Conservation (phyloP, 2,329 filamentous ascomycete species). For the Pseudogymnoascus sp. region DNA sequence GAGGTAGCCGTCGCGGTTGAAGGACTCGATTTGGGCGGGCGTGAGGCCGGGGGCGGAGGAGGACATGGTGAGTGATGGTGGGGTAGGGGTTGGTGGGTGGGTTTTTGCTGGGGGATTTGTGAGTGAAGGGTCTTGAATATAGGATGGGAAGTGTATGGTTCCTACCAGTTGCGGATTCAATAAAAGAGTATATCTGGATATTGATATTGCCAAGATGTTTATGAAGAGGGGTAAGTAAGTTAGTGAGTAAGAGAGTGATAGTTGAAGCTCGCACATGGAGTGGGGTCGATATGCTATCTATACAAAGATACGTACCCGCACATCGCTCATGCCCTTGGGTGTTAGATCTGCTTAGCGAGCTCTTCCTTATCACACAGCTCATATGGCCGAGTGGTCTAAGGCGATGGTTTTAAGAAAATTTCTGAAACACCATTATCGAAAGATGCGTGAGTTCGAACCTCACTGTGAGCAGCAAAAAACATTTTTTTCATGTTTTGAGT, state of each 20-base stretch:
- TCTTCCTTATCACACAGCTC: constrained; percentile 7
- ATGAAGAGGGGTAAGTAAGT: background rate
- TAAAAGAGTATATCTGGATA: background rate
- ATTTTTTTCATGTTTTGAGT: constrained; percentile 13
- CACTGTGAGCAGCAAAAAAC: constrained; percentile 17
- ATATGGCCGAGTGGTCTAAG: constrained; percentile 14
- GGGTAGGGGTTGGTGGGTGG: background rate
- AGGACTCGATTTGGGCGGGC: constrained; percentile 59
- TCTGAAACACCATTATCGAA: constrained; percentile 24
- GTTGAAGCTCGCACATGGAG: background rate
- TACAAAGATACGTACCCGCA: background rate
- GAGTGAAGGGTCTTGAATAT: background rate
- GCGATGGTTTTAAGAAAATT: constrained; percentile 11
- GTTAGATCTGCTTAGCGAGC: background rate
- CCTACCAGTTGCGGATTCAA: background rate
- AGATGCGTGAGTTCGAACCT: constrained; percentile 28
- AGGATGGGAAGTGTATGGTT: background rate
- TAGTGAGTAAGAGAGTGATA: background rate
- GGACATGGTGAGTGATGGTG: background rate
- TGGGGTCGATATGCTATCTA: background rate
- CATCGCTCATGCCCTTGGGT: background rate
- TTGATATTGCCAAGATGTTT: background rate
- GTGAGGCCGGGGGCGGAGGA: constrained; percentile 48
- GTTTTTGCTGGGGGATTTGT: background rate
- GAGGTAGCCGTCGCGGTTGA: constrained; percentile 80